Percentiles rank a stretch among this genome's conserved stretches.
phyloP scores from a whole-genome alignment of 2,329 filamentous ascomycete species.

The Cercospora nicotianae region DNA sequence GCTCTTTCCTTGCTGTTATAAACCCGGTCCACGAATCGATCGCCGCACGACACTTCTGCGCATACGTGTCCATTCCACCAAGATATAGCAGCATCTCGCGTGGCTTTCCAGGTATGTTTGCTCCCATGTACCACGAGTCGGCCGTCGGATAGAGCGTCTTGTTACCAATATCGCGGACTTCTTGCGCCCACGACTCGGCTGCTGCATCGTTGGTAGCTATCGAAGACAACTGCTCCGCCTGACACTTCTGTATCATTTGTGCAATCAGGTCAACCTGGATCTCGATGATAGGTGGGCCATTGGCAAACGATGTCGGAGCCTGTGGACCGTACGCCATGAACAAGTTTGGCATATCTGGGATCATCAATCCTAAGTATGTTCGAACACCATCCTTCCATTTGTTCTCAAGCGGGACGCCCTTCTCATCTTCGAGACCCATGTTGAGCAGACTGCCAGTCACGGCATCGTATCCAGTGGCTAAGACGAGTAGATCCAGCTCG shows the following conservation, averaged over 20 bases:
- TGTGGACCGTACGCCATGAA: neutral
- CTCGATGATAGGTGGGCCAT: neutral
- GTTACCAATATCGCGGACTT: neutral
- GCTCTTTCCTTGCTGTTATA: neutral
- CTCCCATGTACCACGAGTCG: neutral
- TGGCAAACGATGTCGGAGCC: neutral
- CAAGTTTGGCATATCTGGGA: neutral
- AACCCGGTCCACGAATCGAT: neutral
- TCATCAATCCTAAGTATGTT: neutral
- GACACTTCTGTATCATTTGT: neutral
- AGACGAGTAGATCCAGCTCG: neutral
- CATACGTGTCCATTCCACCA: neutral
- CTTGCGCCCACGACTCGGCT: neutral
- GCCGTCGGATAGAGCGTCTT: neutral
- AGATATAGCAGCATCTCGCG: neutral
- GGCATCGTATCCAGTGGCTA: neutral
- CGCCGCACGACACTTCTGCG: neutral
- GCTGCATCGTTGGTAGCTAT: neutral
- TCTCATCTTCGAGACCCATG: neutral
- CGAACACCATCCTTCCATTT: neutral
- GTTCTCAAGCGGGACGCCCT: neutral
- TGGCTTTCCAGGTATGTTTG: neutral
- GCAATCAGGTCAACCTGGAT: neutral
- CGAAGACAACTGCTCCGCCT: neutral
- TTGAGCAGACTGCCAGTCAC: neutral